Percentiles rank a stretch among this genome's conserved stretches.
Conservation (phyloP, 768 basidiomycete genomes). For the Termitomyces heimii region DNA sequence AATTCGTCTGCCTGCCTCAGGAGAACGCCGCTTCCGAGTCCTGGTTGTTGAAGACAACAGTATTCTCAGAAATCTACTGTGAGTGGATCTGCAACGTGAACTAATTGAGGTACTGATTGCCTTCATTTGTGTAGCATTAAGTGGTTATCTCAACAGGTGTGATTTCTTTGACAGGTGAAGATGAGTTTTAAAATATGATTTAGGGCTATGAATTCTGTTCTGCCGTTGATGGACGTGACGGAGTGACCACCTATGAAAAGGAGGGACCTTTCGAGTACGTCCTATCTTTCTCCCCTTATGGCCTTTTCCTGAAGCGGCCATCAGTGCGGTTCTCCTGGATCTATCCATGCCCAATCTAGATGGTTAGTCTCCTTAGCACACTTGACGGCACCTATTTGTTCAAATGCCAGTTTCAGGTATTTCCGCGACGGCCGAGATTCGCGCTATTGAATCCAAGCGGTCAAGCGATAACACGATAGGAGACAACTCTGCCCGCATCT, state of each 20-base stretch:
- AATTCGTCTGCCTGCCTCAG: constrained; percentile 40
- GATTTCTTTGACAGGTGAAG: background rate
- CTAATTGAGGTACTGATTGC: constrained; percentile 1
- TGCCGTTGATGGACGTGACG: constrained; percentile 81
- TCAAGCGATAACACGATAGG: constrained; percentile 15
- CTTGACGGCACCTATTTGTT: background rate
- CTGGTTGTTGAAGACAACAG: constrained; percentile 89
- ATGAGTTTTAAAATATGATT: background rate
- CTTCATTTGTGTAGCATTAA: constrained; percentile 29
- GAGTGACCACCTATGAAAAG: constrained; percentile 66
- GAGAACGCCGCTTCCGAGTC: constrained; percentile 49
- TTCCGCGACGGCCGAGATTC: constrained; percentile 79
- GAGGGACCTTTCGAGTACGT: constrained; percentile 86
- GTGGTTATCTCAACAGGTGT: constrained; percentile 64
- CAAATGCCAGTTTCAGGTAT: constrained; percentile 41
- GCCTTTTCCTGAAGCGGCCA: constrained; percentile 2
- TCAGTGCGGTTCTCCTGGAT: constrained; percentile 80
- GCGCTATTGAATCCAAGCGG: constrained; percentile 55
- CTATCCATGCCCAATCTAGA: constrained; percentile 94
- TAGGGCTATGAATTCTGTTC: constrained; percentile 72
- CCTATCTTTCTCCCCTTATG: background rate
- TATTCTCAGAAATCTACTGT: constrained; percentile 81
- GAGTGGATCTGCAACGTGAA: constrained; percentile 24
- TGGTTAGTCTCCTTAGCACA: constrained; percentile 36
- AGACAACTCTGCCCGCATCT: constrained; percentile 43